Conservation (phyloP, 352 stramenopile genomes). For the Pythium volutum region DNA sequence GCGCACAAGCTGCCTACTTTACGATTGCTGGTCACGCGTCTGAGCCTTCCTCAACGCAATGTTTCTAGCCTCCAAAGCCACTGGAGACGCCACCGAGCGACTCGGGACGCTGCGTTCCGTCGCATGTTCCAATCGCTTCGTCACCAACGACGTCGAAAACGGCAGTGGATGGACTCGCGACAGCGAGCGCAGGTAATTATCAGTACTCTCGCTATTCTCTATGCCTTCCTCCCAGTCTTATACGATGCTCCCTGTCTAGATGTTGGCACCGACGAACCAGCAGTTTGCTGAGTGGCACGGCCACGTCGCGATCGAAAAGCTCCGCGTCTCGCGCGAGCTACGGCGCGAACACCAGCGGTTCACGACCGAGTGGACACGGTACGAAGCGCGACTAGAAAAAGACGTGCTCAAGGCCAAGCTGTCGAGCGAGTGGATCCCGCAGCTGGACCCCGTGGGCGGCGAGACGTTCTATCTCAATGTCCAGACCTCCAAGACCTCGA, state of each 20-base stretch:
- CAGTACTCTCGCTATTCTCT: background rate
- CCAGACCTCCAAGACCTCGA: constrained; percentile 30
- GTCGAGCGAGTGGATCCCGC: constrained; percentile 38
- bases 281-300: constrained; percentile 31
- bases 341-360: constrained; percentile 26
- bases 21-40: background rate
- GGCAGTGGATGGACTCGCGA: constrained; percentile 18
- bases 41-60: background rate
- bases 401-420: constrained; percentile 39
- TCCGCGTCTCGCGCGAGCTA: constrained; percentile 23
- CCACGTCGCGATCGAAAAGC: constrained; percentile 30
- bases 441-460: constrained; percentile 33
- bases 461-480: constrained; percentile 43
- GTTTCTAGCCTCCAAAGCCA: constrained; percentile 27
- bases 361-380: constrained; percentile 30
- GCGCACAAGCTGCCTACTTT: background rate
- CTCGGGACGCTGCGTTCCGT: background rate
- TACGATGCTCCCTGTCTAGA: background rate
- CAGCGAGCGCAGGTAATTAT: constrained; percentile 7
- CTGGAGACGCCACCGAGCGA: constrained; percentile 14
- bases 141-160: constrained; percentile 1
- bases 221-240: background rate
- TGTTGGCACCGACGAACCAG: constrained; percentile 5
- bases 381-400: constrained; percentile 35
- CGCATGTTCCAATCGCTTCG: constrained; percentile 9